These are phyloP conservation scores for Neolentinus lepideus DNA, from an alignment of 1,284 basidiomycete species.

Conservation along the genomic window DNA sequence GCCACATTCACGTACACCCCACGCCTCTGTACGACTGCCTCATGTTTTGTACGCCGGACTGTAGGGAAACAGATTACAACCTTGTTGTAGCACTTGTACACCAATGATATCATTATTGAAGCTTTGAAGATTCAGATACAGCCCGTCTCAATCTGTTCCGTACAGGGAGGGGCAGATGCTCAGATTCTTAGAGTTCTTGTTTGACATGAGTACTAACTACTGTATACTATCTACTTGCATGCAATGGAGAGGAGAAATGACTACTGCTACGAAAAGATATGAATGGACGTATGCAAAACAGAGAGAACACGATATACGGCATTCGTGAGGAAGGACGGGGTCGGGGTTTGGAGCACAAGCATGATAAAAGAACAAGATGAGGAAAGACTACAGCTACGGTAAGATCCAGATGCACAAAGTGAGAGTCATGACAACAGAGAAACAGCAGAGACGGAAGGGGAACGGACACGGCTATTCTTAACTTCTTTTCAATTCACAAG, in stretches of 20 bases:
- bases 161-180: background rate
- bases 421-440: slow-evolving; percentile 12
- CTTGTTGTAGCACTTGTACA: too few relatives aligned
- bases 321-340: slow-evolving; percentile 4
- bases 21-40: too few relatives aligned
- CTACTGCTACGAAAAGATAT: slow-evolving; percentile 32
- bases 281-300: slow-evolving; percentile 7
- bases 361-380: slow-evolving; percentile 21
- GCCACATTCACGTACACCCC: too few relatives aligned
- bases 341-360: slow-evolving; percentile 7
- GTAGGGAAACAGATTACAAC: too few relatives aligned
- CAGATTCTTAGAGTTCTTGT: background rate
- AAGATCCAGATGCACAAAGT: slow-evolving; percentile 14
- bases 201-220: background rate
- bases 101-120: too few relatives aligned
- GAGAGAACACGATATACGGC: slow-evolving; percentile 3
- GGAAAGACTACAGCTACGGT: slow-evolving; percentile 16
- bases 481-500: background rate
- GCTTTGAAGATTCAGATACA: too few relatives aligned
- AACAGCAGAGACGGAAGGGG: background rate
- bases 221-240: slow-evolving; percentile 1
- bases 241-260: slow-evolving; percentile 4
- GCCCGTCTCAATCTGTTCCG: too few relatives aligned
- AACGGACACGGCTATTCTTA: background rate
- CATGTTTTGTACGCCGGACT: too few relatives aligned